Conservation (phyloP, 2,329 filamentous ascomycete species). For the Colletotrichum tropicale region DNA sequence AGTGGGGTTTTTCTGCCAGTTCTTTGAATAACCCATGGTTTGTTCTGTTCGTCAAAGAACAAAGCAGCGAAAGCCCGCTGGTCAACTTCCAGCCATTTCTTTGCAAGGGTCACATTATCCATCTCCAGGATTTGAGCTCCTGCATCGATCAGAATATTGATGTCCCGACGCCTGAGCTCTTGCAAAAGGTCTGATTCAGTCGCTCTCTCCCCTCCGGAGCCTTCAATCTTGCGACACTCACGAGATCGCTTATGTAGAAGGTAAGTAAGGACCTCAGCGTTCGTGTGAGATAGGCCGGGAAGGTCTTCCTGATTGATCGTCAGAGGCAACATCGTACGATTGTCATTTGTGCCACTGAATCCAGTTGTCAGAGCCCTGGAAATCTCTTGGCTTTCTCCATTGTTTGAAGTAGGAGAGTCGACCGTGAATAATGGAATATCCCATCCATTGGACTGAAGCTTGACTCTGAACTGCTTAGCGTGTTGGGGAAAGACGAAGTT, state of each 20-base stretch:
- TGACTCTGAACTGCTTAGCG: constrained; percentile 67
- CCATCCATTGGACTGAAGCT: constrained; percentile 71
- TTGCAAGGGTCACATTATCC: constrained; percentile 54
- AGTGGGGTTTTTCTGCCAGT: constrained; percentile 44
- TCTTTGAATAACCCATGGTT: constrained; percentile 47
- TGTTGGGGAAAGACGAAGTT: constrained; percentile 69
- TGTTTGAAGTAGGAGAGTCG: not conserved
- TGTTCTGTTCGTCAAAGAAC: constrained; percentile 55
- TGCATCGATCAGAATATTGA: constrained; percentile 66
- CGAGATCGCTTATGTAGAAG: constrained; percentile 58
- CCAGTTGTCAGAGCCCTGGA: constrained; percentile 58
- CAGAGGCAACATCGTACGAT: constrained; percentile 61
- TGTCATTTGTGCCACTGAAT: constrained; percentile 77
- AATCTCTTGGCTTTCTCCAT: not conserved
- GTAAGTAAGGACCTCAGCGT: constrained; percentile 66
- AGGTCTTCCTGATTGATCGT: constrained; percentile 68
- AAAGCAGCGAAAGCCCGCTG: constrained; percentile 51
- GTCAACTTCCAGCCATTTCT: constrained; percentile 55
- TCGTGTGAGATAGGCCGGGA: constrained; percentile 59
- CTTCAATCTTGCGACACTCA: constrained; percentile 39
- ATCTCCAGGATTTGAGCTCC: constrained; percentile 69
- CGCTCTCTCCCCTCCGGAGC: constrained; percentile 28
- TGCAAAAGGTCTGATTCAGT: constrained; percentile 50
- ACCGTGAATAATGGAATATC: constrained; percentile 59
- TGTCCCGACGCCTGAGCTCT: constrained; percentile 36